These are phyloP conservation scores for Nannochloropsis salina DNA, from an alignment of 108 stramenopile species.

Conservation along the genomic window DNA sequence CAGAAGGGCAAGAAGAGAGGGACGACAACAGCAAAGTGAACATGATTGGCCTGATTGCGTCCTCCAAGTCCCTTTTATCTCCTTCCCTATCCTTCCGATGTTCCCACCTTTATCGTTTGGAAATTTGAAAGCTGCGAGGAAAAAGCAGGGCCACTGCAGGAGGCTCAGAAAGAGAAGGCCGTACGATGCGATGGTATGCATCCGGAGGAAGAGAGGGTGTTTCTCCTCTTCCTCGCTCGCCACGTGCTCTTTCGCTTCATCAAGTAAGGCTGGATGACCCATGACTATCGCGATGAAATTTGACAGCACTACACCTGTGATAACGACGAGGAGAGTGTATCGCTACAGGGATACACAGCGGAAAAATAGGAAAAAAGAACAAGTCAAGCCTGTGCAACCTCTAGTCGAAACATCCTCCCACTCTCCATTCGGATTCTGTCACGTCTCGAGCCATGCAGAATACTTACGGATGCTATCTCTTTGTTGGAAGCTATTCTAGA, in stretches of 20 bases:
- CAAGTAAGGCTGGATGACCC: background rate
- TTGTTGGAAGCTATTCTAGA: background rate
- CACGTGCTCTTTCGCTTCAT: conserved; percentile 8
- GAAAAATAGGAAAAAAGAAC: background rate
- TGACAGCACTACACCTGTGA: background rate
- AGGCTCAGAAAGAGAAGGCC: background rate
- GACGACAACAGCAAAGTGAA: background rate
- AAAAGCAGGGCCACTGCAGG: background rate
- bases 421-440: background rate
- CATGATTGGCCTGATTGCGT: background rate
- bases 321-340: conserved; percentile 4
- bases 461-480: background rate
- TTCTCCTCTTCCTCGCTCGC: conserved; percentile 9
- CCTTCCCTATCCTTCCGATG: background rate
- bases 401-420: background rate
- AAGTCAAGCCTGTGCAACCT: background rate
- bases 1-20: background rate
- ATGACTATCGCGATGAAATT: background rate
- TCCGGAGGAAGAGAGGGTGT: background rate
- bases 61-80: background rate
- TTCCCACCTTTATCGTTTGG: background rate
- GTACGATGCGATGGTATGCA: background rate
- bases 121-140: background rate
- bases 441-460: background rate
- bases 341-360: background rate